phyloP scores from a whole-genome alignment of 2,329 filamentous ascomycete species.

The Colletotrichum cordylinicola region DNA sequence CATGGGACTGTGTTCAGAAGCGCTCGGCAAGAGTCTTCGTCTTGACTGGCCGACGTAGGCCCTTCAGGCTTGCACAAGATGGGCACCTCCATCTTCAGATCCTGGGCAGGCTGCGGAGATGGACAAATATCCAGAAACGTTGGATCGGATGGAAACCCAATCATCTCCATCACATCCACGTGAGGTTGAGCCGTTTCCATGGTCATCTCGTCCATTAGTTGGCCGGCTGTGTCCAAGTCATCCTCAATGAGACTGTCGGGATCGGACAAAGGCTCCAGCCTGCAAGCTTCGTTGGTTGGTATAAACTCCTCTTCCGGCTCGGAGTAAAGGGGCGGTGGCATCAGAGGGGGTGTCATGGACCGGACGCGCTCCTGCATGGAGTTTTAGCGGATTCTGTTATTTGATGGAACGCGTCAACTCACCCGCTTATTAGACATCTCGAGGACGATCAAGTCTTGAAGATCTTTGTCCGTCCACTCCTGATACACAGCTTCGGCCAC shows the following conservation, averaged over 20 bases:
- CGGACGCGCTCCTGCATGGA: not conserved
- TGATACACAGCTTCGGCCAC: not conserved
- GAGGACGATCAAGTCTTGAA: not conserved
- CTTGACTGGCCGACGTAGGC: not conserved
- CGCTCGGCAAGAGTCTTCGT: not conserved
- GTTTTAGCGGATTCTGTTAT: not conserved
- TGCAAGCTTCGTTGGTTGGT: conserved; percentile 21
- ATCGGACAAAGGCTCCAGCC: conserved; percentile 35
- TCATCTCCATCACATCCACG: not conserved
- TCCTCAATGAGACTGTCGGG: conserved; percentile 29
- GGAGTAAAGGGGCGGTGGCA: not conserved
- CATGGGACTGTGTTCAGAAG: not conserved
- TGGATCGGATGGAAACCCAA: not conserved
- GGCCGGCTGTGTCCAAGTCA: conserved; percentile 6
- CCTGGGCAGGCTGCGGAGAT: not conserved
- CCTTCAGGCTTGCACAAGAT: not conserved
- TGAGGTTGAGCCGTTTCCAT: not conserved
- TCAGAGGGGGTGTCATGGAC: not conserved
- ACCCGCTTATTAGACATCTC: not conserved
- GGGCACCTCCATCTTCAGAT: not conserved
- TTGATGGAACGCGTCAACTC: not conserved
- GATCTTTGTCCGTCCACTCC: not conserved
- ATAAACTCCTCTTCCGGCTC: conserved; percentile 23
- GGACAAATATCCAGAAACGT: not conserved
- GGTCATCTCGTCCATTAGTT: not conserved